Evolutionary conservation across 768 basidiomycete genomes (phyloP).

Genomic region (Flagelloscypha sp.): DNA sequence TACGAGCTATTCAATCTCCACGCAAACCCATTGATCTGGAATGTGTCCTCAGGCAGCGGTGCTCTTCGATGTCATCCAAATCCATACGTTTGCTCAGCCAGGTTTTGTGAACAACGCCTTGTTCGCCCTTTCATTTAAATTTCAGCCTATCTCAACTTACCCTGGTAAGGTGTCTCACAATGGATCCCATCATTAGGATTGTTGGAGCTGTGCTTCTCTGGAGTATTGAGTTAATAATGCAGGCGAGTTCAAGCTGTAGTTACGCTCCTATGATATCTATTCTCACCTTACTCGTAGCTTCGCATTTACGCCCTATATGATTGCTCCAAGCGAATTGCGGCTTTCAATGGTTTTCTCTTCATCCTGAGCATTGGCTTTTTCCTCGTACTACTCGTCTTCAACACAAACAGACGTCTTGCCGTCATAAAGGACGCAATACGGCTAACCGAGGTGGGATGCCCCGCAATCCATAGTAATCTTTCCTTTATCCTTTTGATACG

Average conservation of each 20-base stretch:
- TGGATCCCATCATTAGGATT: conserved; percentile 34
- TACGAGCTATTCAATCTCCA: too few species aligned
- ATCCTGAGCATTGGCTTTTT: conserved; percentile 30
- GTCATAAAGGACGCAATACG: conserved; percentile 28
- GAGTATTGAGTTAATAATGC: conserved; percentile 43
- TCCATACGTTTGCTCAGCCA: conserved; percentile 33
- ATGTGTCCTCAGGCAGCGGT: too few species aligned
- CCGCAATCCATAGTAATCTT: conserved; percentile 30
- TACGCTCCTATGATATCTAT: too few species aligned
- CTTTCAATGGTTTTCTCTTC: conserved; percentile 32
- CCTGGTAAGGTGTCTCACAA: conserved; percentile 30
- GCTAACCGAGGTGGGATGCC: conserved; percentile 33
- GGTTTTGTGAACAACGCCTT: conserved; percentile 27
- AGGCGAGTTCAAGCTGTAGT: too few species aligned
- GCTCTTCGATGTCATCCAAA: conserved; percentile 36
- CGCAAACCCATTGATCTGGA: too few species aligned
- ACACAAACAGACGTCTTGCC: conserved; percentile 25
- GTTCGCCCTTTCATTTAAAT: conserved; percentile 23
- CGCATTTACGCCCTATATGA: conserved; percentile 35
- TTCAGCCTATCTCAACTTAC: not conserved
- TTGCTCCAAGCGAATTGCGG: conserved; percentile 30
- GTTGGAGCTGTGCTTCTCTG: conserved; percentile 38
- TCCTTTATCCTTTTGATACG: too few species aligned
- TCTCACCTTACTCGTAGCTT: too few species aligned
- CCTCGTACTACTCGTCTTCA: conserved; percentile 31